These are phyloP conservation scores for Sesbania bispinosa DNA, from an alignment of 306 rosid genomes.

Conservation along the genomic window DNA sequence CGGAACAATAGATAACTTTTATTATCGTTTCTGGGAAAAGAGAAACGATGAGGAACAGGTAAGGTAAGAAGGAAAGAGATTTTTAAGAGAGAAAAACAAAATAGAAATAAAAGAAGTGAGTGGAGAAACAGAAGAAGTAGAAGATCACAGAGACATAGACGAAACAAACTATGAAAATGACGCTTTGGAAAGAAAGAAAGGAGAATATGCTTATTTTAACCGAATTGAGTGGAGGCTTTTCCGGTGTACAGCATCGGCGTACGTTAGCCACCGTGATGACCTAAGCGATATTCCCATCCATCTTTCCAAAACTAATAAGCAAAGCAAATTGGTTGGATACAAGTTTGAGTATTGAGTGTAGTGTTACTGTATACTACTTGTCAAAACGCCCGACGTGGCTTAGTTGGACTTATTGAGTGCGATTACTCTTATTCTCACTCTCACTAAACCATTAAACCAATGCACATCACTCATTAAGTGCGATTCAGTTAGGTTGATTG, in stretches of 20 bases:
- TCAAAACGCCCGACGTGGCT: no score
- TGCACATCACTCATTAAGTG: no score
- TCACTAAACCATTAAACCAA: no score
- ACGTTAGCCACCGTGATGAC: background rate
- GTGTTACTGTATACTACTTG: no score
- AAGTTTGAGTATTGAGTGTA: background rate
- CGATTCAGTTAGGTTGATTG: no score
- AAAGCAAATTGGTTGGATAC: background rate
- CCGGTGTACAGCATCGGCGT: background rate
- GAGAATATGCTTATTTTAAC: constrained; percentile 29
- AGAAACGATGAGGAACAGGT: background rate
- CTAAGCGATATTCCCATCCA: background rate
- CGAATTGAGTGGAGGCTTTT: background rate
- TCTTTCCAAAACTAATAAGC: background rate
- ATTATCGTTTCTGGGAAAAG: background rate
- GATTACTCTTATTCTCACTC: no score
- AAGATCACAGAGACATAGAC: constrained; percentile 2
- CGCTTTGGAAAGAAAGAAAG: background rate
- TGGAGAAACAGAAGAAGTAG: constrained; percentile 17
- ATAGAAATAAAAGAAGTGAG: background rate
- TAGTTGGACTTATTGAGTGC: no score
- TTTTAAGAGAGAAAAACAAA: background rate
- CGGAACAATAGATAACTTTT: background rate
- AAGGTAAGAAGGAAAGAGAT: background rate
- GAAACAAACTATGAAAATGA: constrained; percentile 28